phyloP scores from a whole-genome alignment of 805 yeast genomes.

The Komagataella ulmi region DNA sequence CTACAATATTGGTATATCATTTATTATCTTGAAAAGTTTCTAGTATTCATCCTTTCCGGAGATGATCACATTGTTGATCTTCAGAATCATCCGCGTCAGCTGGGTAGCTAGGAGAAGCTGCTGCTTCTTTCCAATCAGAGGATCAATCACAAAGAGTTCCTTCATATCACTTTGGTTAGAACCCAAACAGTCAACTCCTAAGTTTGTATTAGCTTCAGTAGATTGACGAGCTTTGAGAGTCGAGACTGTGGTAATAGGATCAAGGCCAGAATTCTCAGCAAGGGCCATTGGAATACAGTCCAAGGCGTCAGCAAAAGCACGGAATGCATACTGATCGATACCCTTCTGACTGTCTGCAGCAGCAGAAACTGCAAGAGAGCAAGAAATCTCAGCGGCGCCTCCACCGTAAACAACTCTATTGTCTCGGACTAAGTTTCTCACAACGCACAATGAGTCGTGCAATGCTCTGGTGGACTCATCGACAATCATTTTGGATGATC shows the following conservation, averaged over 20 bases:
- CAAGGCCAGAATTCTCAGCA: constrained; percentile 94
- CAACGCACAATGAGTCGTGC: constrained; percentile 95
- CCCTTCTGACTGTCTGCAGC: constrained; percentile 92
- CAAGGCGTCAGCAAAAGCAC: constrained; percentile 85
- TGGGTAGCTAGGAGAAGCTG: constrained; percentile 94
- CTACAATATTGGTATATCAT: not conserved
- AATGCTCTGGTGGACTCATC: constrained; percentile 95
- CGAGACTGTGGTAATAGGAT: constrained; percentile 85
- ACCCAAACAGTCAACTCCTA: constrained; percentile 94
- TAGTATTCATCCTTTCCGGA: constrained; percentile 12
- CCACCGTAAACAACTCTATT: constrained; percentile 97
- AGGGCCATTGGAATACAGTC: constrained; percentile 88
- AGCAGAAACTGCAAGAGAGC: constrained; percentile 81
- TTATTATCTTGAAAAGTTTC: not conserved
- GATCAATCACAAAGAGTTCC: constrained; percentile 89
- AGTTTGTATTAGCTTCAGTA: constrained; percentile 48
- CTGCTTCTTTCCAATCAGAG: constrained; percentile 93
- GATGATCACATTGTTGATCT: constrained; percentile 92
- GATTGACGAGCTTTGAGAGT: constrained; percentile 76
- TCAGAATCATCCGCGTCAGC: constrained; percentile 92
- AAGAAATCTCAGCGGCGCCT: constrained; percentile 93
- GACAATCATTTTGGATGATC: constrained; percentile 94
- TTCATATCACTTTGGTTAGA: constrained; percentile 86
- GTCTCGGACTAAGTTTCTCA: constrained; percentile 86
- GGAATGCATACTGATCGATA: constrained; percentile 94